Conservation (phyloP, 768 basidiomycete species). For the Rickenella mellea region DNA sequence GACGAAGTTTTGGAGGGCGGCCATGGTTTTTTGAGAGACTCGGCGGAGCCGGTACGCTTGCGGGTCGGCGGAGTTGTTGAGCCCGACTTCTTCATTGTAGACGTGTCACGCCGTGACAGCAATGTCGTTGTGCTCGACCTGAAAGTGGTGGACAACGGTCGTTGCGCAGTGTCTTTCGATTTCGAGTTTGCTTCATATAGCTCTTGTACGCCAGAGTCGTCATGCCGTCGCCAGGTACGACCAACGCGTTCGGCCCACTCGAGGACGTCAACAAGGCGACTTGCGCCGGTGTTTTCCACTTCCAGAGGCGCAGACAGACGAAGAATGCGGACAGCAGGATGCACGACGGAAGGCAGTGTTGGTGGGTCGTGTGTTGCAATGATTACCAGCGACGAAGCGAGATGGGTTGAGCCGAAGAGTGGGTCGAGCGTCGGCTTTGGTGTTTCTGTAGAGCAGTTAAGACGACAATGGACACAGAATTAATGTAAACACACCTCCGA, state of each 20-base stretch:
- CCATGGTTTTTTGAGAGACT: not conserved
- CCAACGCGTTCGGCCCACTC: conserved; percentile 32
- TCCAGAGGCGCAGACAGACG: conserved; percentile 22
- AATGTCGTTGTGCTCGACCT: not conserved
- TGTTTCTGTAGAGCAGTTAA: conserved; percentile 16
- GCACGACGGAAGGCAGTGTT: conserved; percentile 15
- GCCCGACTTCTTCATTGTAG: no score
- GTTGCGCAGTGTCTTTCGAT: no score
- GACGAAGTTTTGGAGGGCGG: conserved; percentile 4
- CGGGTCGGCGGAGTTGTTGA: not conserved
- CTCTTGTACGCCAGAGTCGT: conserved; percentile 18
- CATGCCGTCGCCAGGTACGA: conserved; percentile 24
- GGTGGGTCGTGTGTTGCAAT: conserved; percentile 25
- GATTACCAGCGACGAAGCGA: conserved; percentile 27
- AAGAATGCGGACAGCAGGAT: conserved; percentile 25
- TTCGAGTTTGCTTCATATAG: conserved; percentile 12
- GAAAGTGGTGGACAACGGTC: no score
- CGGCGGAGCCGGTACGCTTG: not conserved
- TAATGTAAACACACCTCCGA: conserved; percentile 23
- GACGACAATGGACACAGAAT: not conserved
- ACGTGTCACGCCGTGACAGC: not conserved
- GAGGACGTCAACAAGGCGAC: conserved; percentile 25
- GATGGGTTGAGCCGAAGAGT: conserved; percentile 22
- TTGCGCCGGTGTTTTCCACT: conserved; percentile 21
- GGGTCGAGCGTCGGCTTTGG: conserved; percentile 21